Evolutionary conservation across 139 green algal genomes (phyloP).

Genomic region (Haematococcus lacustris): DNA sequence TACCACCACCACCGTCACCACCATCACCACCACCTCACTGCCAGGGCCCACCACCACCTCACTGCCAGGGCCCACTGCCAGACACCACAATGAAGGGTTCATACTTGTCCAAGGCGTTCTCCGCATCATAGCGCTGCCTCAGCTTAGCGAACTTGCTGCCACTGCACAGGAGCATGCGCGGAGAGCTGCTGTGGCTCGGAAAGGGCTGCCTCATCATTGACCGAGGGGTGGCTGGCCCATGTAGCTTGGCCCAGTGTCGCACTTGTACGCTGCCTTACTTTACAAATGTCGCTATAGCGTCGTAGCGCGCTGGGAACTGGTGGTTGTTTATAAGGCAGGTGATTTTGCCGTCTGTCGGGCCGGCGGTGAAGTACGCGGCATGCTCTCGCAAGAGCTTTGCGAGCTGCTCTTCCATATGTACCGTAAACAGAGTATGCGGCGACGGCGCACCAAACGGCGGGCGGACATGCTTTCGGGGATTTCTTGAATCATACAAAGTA

Average conservation of each 20-base stretch:
- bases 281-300: not conserved
- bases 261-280: not conserved
- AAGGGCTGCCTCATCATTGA: not conserved
- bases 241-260: not conserved
- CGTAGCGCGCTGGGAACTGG: conserved; percentile 23
- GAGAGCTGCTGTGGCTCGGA: not conserved
- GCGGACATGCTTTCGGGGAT: no score
- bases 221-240: not conserved
- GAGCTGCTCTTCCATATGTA: no score
- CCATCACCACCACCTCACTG: no score
- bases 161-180: conserved; percentile 8
- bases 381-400: conserved; percentile 1
- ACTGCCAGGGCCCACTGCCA: conserved; percentile 15
- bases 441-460: no score
- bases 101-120: conserved; percentile 51
- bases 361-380: conserved; percentile 12
- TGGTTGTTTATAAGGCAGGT: conserved; percentile 44
- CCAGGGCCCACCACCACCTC: no score
- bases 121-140: conserved; percentile 30
- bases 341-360: conserved; percentile 34
- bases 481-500: no score
- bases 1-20: conserved; percentile 50
- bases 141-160: conserved; percentile 47
- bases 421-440: no score
- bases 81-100: conserved; percentile 59